Evolutionary conservation across 139 green algal species (phyloP), one percentile per base, ranked within the genome.

Genomic region (Tetradesmus lagerheimii): DNA sequence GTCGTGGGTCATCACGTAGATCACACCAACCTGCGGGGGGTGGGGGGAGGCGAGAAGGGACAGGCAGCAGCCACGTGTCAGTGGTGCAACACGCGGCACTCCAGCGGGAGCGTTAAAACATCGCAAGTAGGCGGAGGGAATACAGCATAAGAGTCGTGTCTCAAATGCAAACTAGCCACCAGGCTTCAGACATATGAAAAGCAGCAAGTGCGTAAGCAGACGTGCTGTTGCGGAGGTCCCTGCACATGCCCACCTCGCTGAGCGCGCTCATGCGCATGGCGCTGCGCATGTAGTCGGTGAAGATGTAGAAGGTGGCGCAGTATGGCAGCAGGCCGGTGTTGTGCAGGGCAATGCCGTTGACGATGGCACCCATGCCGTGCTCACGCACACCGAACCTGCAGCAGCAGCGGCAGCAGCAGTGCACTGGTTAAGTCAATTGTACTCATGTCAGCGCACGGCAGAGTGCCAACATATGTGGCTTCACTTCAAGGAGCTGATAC

Each of bases 291-390:
- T 99, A 99, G 94, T 99, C 98, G 81, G 97, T 98, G 98, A 99
- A 99, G 94, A 99, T 99, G 96, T 98, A 99, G 97, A 99, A 99
- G 93, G 98, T 99, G 85, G 98, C 98, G 93, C 96, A 98, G 96
- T 99, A 99, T 83, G 98, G 96, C 91, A 99, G 96, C 85, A 99
- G 90, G 94, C 98, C 98, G 45, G 92, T 89, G 76, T 88, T 92
- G 96, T 99, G 96, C 74, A 99, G 96, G 41, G 92, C 94, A 50
- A 99, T 97, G 41, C 95, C 98, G 92, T 99, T 99, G 94, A 89
- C 93, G 92, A 99, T 99, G 94, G 98, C 97, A 81, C 97, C 98
- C 98, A 99, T 99, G 90, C 87, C 98, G 94, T 99, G 97, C 97
- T 99, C 98, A 88, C 98, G 97, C 93, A 99, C 98, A 86, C 98